phyloP scores from a whole-genome alignment of 306 rosid genomes.

The Pyrus bretschneideri region DNA sequence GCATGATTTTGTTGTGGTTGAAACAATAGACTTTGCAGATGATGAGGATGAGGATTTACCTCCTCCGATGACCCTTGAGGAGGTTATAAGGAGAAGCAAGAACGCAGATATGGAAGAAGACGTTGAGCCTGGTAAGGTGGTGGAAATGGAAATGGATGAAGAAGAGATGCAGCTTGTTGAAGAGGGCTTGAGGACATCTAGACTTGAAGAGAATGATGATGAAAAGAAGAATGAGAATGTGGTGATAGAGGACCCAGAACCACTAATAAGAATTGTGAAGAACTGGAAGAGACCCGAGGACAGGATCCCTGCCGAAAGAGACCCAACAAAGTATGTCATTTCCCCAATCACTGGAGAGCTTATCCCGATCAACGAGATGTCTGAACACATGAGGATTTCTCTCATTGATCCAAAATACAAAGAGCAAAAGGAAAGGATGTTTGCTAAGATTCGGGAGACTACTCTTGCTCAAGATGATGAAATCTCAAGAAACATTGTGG shows the following conservation, averaged over 20 bases:
- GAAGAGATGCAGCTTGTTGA: slow-evolving; percentile 92
- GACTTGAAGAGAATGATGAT: slow-evolving; percentile 60
- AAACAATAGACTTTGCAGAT: slow-evolving; percentile 83
- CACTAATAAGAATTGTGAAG: slow-evolving; percentile 92
- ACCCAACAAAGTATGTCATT: slow-evolving; percentile 74
- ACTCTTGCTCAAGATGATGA: slow-evolving; percentile 95
- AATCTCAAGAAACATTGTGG: slow-evolving; percentile 78
- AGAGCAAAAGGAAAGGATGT: slow-evolving; percentile 95
- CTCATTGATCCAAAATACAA: slow-evolving; percentile 96
- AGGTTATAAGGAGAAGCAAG: slow-evolving; percentile 93
- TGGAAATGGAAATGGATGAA: slow-evolving; percentile 98
- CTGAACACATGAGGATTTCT: slow-evolving; percentile 94
- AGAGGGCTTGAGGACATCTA: slow-evolving; percentile 80
- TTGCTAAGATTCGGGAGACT: slow-evolving; percentile 95
- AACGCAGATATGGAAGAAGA: slow-evolving; percentile 63
- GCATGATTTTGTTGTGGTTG: slow-evolving; percentile 99
- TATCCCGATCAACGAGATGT: slow-evolving; percentile 84
- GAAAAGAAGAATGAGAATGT: slow-evolving; percentile 51
- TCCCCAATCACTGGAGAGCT: slow-evolving; percentile 92
- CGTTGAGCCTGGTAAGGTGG: slow-evolving; percentile 76
- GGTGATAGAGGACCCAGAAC: slow-evolving; percentile 65
- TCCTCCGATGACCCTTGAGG: slow-evolving; percentile 91
- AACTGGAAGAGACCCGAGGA: slow-evolving; percentile 99
- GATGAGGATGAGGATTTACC: slow-evolving; percentile 96
- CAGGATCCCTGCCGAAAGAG: slow-evolving; percentile 71